Evolutionary conservation across 2,329 filamentous ascomycete species (phyloP).

Genomic region (Chrysosporium keratinophilum): DNA sequence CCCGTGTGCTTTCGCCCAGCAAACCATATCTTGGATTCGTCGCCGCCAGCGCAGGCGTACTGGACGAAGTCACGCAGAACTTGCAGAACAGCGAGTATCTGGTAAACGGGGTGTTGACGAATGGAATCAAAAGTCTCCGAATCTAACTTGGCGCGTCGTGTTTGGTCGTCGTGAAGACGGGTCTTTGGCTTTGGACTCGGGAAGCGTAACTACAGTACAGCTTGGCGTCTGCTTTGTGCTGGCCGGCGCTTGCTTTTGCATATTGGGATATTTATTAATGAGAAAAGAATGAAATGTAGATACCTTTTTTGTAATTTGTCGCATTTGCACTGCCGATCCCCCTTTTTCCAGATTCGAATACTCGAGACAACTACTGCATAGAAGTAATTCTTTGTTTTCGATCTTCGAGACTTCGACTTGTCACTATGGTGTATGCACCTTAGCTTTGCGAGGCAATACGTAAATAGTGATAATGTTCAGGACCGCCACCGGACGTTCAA

Average conservation of each 20-base stretch:
- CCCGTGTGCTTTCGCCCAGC: slow-evolving; percentile 61
- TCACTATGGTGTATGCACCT: no score
- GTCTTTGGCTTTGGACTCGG: no score
- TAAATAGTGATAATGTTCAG: no score
- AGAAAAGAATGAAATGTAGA: slow-evolving; percentile 1
- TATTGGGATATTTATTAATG: neutral
- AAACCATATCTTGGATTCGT: slow-evolving; percentile 76
- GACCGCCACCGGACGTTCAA: no score
- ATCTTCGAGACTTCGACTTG: no score
- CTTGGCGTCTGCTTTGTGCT: neutral
- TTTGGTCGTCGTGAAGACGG: no score
- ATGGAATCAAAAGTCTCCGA: slow-evolving; percentile 5
- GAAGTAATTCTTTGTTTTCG: no score
- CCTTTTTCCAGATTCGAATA: no score
- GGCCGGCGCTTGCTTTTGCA: neutral
- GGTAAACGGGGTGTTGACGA: slow-evolving; percentile 5
- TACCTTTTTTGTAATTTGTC: neutral
- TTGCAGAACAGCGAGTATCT: slow-evolving; percentile 11
- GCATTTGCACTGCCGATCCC: no score
- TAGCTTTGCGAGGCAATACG: no score
- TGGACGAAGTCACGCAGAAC: slow-evolving; percentile 38
- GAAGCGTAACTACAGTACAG: neutral
- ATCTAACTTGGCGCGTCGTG: slow-evolving; percentile 2
- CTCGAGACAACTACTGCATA: no score
- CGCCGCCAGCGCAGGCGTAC: slow-evolving; percentile 60